Evolutionary conservation across 2,329 filamentous ascomycete species (phyloP).

Genomic region (Hymenoscyphus infarciens): DNA sequence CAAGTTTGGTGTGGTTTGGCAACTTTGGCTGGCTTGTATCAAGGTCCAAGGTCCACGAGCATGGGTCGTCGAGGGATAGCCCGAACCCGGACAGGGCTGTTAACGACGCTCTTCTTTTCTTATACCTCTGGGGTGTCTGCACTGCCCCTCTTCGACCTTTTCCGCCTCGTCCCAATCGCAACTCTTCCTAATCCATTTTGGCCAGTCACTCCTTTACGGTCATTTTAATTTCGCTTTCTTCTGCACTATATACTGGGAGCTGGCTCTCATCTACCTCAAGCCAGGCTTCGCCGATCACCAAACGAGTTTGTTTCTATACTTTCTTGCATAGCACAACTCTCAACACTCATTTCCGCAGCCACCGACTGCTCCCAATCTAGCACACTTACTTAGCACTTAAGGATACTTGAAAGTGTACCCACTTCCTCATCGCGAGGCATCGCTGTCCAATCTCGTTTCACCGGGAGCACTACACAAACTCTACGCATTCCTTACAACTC

Average conservation of each 20-base stretch:
- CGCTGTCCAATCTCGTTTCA: slow-evolving; percentile 38
- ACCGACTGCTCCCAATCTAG: slow-evolving; percentile 20
- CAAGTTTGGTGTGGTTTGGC: slow-evolving; percentile 32
- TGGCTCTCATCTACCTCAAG: slow-evolving; percentile 51
- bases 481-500: slow-evolving; percentile 39
- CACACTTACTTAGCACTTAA: slow-evolving; percentile 15
- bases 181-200: slow-evolving; percentile 39
- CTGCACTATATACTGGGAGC: slow-evolving; percentile 51
- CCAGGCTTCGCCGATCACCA: slow-evolving; percentile 36
- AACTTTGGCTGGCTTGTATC: slow-evolving; percentile 35
- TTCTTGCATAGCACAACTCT: slow-evolving; percentile 41
- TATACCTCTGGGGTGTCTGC: slow-evolving; percentile 49
- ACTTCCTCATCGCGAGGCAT: slow-evolving; percentile 40
- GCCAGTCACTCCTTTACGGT: slow-evolving; percentile 50
- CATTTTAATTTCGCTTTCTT: slow-evolving; percentile 42
- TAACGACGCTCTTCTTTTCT: slow-evolving; percentile 43
- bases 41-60: slow-evolving; percentile 22
- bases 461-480: slow-evolving; percentile 35
- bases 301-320: slow-evolving; percentile 44
- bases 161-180: slow-evolving; percentile 45
- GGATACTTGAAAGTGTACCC: slow-evolving; percentile 36
- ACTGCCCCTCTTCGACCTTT: slow-evolving; percentile 44
- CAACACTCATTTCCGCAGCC: slow-evolving; percentile 38
- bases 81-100: slow-evolving; percentile 33
- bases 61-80: slow-evolving; percentile 31